Evolutionary conservation across 202 grass and related monocot genomes (phyloP), one percentile per base, ranked within the genome.

Genomic region (Dendrocalamus latiflorus): DNA sequence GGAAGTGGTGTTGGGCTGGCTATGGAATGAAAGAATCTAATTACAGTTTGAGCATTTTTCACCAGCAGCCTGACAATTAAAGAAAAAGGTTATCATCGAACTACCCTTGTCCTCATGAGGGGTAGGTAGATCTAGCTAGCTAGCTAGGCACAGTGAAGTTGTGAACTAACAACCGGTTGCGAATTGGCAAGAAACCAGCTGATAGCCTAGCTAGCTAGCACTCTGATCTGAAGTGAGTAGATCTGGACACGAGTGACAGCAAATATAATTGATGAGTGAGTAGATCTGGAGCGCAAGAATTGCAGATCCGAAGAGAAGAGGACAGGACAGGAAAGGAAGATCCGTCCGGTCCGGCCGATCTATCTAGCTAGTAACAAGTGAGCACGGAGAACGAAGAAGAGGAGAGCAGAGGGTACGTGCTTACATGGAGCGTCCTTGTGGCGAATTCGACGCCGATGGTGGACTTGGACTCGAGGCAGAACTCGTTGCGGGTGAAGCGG

Each of bases 361-460:
- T 60, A 71, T 33, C 26, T 25, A 15, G 16, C 16, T 2, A 6
- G 15, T 4, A 82, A 22, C 12, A 63, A 33, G 16, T 18, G 6
- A n/a, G 22, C 0, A 56, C 1, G 10, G 26, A 34, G 14, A 33
- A 18, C 16, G 5, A 25, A 44, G 41, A 6, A 6, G 34, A 17
- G 0, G 7, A 11, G 68, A 8, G 2, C 1, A 10, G 53, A 1
- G 56, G 56, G 55, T 11, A 9, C 3, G 12, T 2, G 44, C 77
- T 16, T 49, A 97, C 91, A 72, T 93, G 95, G 63, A 97, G 82
- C 0, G 95, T 94, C 0, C 92, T 54, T 1, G 90, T 97, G 28
- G 95, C 92, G 90, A 97, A 97, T 87, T 97, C 94, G 71, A 97
- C 94, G 87, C 94, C 94, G 72, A 97, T 91, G 81, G 94, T 97